Conservation (phyloP, 176 grass and related monocot genomes). For the Eleusine coracana region DNA sequence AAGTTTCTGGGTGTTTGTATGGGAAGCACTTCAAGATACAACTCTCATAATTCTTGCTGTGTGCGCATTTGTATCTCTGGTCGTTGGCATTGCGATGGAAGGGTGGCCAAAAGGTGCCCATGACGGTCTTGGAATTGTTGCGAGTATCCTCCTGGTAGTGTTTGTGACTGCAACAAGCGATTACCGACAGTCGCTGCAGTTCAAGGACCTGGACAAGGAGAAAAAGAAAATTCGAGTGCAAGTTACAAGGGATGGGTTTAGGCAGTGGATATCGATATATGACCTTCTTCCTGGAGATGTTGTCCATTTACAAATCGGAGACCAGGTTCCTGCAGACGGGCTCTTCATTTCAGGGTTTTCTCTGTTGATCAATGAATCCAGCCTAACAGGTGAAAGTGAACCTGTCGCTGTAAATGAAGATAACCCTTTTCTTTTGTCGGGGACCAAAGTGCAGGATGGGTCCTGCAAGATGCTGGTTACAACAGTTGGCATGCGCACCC, state of each 20-base stretch:
- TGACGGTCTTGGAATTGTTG: constrained; percentile 92
- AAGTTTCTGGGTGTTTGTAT: constrained; percentile 97
- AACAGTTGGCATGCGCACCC: constrained; percentile 94
- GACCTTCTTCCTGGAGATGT: constrained; percentile 94
- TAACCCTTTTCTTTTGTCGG: constrained; percentile 88
- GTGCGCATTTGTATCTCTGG: constrained; percentile 81
- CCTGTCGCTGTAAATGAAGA: constrained; percentile 76
- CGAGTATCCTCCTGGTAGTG: constrained; percentile 93
- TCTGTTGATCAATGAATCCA: constrained; percentile 91
- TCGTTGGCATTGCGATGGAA: constrained; percentile 85
- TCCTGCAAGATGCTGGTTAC: constrained; percentile 92
- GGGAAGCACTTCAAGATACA: constrained; percentile 91
- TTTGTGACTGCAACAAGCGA: constrained; percentile 94
- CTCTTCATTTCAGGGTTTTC: constrained; percentile 93
- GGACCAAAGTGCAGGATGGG: constrained; percentile 94
- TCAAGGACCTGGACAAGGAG: constrained; percentile 99
- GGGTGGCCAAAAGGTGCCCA: constrained; percentile 97
- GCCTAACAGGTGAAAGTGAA: constrained; percentile 94
- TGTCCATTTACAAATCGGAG: constrained; percentile 90
- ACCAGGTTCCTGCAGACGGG: constrained; percentile 96
- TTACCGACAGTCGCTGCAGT: constrained; percentile 91
- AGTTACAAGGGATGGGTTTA: constrained; percentile 80
- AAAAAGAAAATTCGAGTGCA: constrained; percentile 92
- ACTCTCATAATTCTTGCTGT: constrained; percentile 86
- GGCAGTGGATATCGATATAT: constrained; percentile 87